Base-by-base conservation (phyloP, 768 basidiomycete genomes). In the Amanita phalloides region DNA sequence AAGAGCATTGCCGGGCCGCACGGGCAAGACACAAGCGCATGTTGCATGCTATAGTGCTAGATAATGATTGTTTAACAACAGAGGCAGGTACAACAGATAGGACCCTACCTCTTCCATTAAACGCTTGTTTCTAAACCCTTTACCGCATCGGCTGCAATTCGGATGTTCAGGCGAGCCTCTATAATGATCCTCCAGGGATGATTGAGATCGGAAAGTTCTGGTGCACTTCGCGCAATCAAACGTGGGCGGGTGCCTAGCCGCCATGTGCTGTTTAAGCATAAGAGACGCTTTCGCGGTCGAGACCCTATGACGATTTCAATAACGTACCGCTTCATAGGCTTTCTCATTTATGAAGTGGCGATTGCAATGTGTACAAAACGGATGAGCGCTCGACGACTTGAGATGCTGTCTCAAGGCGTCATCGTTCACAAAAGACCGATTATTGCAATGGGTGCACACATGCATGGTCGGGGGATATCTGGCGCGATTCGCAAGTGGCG, bases 141-240 rank as follows among this genome's bases (percentile, higher is more conserved):
- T 59, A 9, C 72, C 70, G 54, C 75, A 77, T 21, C 66, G 63
- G 9, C 58, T 47, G 55, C 75, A 77, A 39, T 73, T 77, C 1
- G 75, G 74, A 57, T 77, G 75, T 4, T 62, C 59, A 26, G 64
- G 54, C 8, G 71, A 70, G 6, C 73, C 75, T 26, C 72, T 64
- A 55, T 72, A 77, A 53, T 77, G 75, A 53, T 74, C 73, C 11
- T 73, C 68, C 20, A 75, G 57, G 2, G 70, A 68, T 45, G 67
- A 65, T 13, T 62, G 64, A 14, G 65, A 67, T 33, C 62, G 57
- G 51, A 64, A 74, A 4, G 55, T 60, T 39, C 66, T 54, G 33
- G 61, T 61, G 57, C 71, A 73, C 13, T 55, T 51, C 5, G 55
- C 50, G 53, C 71, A 73, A 56, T 70, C 69, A 54, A 64, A 73